Conservation (phyloP, 352 stramenopile genomes). For the Phytophthora pini region DNA sequence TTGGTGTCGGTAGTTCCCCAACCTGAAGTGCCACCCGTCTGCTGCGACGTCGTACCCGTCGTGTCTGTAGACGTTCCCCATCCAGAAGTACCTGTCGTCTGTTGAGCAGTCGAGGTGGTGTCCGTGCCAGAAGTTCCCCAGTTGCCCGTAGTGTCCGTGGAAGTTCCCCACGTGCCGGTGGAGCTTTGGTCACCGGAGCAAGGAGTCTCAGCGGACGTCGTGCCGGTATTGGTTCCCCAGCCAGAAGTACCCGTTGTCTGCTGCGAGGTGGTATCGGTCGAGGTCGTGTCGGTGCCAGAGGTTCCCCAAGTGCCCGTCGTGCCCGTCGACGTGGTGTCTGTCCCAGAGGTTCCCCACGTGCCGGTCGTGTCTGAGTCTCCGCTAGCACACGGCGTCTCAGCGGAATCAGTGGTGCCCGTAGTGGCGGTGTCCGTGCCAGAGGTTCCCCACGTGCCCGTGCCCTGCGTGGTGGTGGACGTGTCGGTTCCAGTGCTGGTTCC, state of each 20-base stretch:
- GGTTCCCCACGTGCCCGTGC: not conserved
- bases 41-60: not conserved
- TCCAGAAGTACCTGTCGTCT: not conserved
- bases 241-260: slow-evolving; percentile 10
- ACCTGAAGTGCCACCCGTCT: not conserved
- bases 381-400: slow-evolving; percentile 21
- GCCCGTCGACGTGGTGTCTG: slow-evolving; percentile 2
- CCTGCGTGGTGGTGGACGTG: slow-evolving; percentile 1
- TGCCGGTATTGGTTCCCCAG: slow-evolving; percentile 7
- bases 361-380: slow-evolving; percentile 18
- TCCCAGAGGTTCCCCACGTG: slow-evolving; percentile 8
- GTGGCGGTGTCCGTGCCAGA: not conserved
- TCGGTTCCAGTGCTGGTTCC: slow-evolving; percentile 11
- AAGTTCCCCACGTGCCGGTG: slow-evolving; percentile 13
- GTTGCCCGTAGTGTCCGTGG: slow-evolving; percentile 2
- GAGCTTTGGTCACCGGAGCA: slow-evolving; percentile 28
- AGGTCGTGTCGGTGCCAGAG: slow-evolving; percentile 4
- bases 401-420: slow-evolving; percentile 1
- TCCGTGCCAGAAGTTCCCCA: not conserved
- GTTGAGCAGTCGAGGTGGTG: not conserved
- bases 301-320: slow-evolving; percentile 8
- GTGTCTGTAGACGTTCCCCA: not conserved
- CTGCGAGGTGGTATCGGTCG: slow-evolving; percentile 16
- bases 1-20: not conserved
- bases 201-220: slow-evolving; percentile 15